phyloP scores from a whole-genome alignment of 1,284 basidiomycete genomes.

The Cryptococcus neoformans region DNA sequence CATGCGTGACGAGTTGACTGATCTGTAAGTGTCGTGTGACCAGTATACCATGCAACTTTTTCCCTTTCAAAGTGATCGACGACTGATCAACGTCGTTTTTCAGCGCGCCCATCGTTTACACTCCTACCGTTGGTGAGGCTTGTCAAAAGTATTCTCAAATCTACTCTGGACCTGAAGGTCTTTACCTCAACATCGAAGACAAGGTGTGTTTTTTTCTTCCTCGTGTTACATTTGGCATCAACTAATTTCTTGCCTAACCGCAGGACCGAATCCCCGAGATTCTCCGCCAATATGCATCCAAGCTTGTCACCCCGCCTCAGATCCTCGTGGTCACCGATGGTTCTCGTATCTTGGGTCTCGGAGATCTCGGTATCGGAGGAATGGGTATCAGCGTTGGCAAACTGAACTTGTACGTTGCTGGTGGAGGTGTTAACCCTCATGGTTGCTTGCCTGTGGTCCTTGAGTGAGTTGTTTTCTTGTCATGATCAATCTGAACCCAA shows the following conservation, averaged over 20 bases:
- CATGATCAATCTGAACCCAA: background rate
- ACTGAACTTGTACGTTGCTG: constrained; percentile 85
- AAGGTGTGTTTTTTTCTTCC: constrained; percentile 53
- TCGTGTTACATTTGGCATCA: background rate
- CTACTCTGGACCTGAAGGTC: constrained; percentile 69
- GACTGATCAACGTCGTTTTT: too few relatives aligned
- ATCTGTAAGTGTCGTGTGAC: constrained; percentile 32
- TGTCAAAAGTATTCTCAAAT: constrained; percentile 81
- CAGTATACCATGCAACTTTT: background rate
- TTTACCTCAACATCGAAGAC: constrained; percentile 79
- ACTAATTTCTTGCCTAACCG: background rate
- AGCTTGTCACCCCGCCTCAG: constrained; percentile 65
- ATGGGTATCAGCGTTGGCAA: constrained; percentile 95
- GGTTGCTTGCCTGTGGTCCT: constrained; percentile 78
- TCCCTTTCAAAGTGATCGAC: too few relatives aligned
- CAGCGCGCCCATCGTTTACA: constrained; percentile 55
- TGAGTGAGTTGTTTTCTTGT: constrained; percentile 37
- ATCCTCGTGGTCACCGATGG: constrained; percentile 89
- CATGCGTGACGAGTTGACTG: constrained; percentile 37
- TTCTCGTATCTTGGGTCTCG: constrained; percentile 87
- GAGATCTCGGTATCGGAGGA: constrained; percentile 66
- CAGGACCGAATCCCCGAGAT: constrained; percentile 42
- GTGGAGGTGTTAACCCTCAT: constrained; percentile 73
- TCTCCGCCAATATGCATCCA: constrained; percentile 44
- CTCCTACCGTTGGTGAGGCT: constrained; percentile 87